Conservation (phyloP, 2,329 filamentous ascomycete genomes). For the Alternaria longipes region DNA sequence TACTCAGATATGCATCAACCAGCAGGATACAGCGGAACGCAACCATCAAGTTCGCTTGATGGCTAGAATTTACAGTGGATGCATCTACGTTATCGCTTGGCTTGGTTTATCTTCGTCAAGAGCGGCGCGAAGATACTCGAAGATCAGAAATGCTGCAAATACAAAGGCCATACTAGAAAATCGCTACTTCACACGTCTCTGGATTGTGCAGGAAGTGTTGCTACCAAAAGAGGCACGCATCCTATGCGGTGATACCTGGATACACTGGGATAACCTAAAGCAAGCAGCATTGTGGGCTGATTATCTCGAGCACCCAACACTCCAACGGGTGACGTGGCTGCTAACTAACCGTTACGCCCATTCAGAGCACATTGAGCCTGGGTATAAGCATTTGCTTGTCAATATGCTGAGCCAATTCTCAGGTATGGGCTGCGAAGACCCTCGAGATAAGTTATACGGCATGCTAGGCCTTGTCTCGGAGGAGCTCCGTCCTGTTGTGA, state of each 20-base stretch:
- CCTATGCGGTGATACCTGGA: conserved; percentile 4
- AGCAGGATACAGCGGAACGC: conserved; percentile 4
- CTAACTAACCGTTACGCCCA: background rate
- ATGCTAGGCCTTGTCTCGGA: conserved; percentile 11
- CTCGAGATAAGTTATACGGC: conserved; percentile 13
- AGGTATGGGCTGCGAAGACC: conserved; percentile 6
- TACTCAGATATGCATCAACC: conserved; percentile 15
- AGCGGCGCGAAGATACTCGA: background rate
- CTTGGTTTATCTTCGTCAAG: conserved; percentile 1
- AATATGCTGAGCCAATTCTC: background rate
- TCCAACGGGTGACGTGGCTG: background rate
- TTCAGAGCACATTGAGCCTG: background rate
- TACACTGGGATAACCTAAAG: background rate
- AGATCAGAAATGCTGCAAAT: background rate
- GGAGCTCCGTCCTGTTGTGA: background rate
- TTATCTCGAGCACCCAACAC: background rate
- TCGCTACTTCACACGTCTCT: conserved; percentile 14
- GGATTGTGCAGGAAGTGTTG: conserved; percentile 17
- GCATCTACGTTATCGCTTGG: conserved; percentile 10
- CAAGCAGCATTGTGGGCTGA: background rate
- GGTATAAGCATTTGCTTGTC: background rate
- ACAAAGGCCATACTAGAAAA: background rate
- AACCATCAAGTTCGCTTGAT: conserved; percentile 18
- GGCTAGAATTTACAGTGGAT: conserved; percentile 6
- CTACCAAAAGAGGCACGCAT: conserved; percentile 3